Evolutionary conservation across 345 rosid genomes (phyloP), one percentile per base, ranked within the genome.

Genomic region (Aquilaria yunnanensis): DNA sequence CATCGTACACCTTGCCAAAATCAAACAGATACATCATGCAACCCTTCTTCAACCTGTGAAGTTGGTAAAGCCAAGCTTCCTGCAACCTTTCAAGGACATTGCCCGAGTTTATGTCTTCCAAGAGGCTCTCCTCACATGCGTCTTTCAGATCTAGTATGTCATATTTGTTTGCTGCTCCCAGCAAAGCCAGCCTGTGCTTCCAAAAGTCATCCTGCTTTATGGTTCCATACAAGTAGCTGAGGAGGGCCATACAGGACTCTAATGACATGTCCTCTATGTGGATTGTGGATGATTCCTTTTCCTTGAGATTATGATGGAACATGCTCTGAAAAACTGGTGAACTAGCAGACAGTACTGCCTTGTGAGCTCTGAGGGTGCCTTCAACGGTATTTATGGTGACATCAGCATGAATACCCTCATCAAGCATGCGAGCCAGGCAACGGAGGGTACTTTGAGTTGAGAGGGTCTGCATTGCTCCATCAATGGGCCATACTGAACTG

Each of bases 61-160:
- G 77, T 75, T 88, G 84, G 74, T 93, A 93, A 31, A 90, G 87
- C 96, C 97, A 88, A 31, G 97, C 96, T 61, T 90, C 94, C 72
- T 86, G 96, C 54, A 93, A 68, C 76, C 97, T 86, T 82, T 81
- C 97, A 0, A 93, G 92, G 57, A 93, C 98, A 34, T 93, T 93
- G 46, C 61, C 79, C 0, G 96, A 79, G 80, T 80, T 90, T 62
- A 90, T 90, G 64, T 93, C 98, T 68, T 90, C 96, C 81, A 93
- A 68, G 0, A 93, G 81, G 81, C 98, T 93, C 32, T 84, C 89
- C 74, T 93, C 96, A 9, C 98, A 93, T 0, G 89, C 83, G 33
- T 84, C 87, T 80, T 84, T 88, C 47, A 93, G 80, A 70, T 79
- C 85, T 0, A 71, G 60, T 29, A 93, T 93, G 51, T 84, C 94